These are phyloP conservation scores for Plasmopara viticola DNA, from an alignment of 352 stramenopile species.

Conservation along the genomic window DNA sequence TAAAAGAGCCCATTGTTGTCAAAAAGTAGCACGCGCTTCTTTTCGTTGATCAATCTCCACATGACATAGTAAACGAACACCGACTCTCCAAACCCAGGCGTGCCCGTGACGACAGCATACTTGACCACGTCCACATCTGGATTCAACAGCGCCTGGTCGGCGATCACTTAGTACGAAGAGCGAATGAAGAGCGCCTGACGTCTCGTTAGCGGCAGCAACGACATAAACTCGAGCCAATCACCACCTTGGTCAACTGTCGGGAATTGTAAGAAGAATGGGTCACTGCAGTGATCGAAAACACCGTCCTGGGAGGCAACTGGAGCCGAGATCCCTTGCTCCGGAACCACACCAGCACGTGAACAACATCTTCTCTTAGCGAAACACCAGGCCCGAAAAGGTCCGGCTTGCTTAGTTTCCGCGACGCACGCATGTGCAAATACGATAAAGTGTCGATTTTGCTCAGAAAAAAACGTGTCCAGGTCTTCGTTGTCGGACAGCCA, in stretches of 20 bases:
- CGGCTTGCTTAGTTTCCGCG: background rate
- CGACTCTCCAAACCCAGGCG: constrained; percentile 1
- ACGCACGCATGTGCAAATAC: too few species aligned
- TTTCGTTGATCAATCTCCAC: constrained; percentile 5
- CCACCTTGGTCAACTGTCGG: too few species aligned
- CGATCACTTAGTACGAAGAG: background rate
- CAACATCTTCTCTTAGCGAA: background rate
- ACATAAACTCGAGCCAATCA: too few species aligned
- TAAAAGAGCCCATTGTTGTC: background rate
- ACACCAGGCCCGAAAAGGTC: background rate
- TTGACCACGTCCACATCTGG: background rate
- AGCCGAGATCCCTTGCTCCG: too few species aligned
- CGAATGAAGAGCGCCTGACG: background rate
- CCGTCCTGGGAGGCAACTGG: too few species aligned
- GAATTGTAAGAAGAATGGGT: too few species aligned
- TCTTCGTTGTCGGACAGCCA: too few species aligned
- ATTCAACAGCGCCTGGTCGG: background rate
- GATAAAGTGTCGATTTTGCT: too few species aligned
- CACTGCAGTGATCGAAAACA: too few species aligned
- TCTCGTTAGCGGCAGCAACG: too few species aligned
- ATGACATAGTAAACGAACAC: constrained; percentile 1
- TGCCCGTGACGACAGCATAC: constrained; percentile 1
- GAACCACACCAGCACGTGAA: constrained; percentile 10
- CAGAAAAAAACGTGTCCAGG: too few species aligned
- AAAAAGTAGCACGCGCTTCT: constrained; percentile 3